phyloP scores from a whole-genome alignment of 352 stramenopile genomes.

The Thraustotheca clavata region DNA sequence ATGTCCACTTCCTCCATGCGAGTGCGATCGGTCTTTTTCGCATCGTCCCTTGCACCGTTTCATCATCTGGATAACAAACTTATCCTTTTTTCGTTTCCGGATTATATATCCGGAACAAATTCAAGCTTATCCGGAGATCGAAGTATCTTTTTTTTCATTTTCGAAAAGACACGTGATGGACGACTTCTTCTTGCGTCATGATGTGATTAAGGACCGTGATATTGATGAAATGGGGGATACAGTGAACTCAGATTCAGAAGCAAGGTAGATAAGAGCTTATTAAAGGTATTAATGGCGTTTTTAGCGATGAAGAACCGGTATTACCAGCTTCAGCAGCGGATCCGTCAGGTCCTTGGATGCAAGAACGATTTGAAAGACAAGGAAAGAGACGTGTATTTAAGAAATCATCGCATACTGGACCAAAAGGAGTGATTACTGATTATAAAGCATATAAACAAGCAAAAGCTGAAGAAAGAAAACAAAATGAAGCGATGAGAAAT shows the following conservation, averaged over 20 bases:
- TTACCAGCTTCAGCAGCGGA: conserved; percentile 61
- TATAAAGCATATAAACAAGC: conserved; percentile 71
- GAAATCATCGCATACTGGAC: conserved; percentile 53
- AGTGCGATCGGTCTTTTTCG: too few relatives aligned
- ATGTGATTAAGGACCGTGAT: conserved; percentile 64
- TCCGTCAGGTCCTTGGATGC: conserved; percentile 55
- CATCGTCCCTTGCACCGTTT: too few relatives aligned
- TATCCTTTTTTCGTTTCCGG: too few relatives aligned
- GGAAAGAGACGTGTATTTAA: conserved; percentile 39
- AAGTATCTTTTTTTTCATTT: too few relatives aligned
- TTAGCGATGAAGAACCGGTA: conserved; percentile 43
- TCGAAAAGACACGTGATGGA: conserved; percentile 36
- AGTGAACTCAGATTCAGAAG: conserved; percentile 64
- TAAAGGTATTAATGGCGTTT: conserved; percentile 13
- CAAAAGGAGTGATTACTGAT: conserved; percentile 76
- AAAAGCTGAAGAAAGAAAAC: conserved; percentile 45
- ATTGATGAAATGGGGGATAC: conserved; percentile 44
- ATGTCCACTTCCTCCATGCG: background rate
- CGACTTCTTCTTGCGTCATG: conserved; percentile 72
- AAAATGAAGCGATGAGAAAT: conserved; percentile 32
- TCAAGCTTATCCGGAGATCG: too few relatives aligned
- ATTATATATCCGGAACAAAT: too few relatives aligned
- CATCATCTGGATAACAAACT: too few relatives aligned
- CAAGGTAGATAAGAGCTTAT: conserved; percentile 30
- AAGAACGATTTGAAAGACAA: conserved; percentile 40